Base-by-base conservation (phyloP, 2,329 filamentous ascomycete species). In the Penicillium concentricum region DNA sequence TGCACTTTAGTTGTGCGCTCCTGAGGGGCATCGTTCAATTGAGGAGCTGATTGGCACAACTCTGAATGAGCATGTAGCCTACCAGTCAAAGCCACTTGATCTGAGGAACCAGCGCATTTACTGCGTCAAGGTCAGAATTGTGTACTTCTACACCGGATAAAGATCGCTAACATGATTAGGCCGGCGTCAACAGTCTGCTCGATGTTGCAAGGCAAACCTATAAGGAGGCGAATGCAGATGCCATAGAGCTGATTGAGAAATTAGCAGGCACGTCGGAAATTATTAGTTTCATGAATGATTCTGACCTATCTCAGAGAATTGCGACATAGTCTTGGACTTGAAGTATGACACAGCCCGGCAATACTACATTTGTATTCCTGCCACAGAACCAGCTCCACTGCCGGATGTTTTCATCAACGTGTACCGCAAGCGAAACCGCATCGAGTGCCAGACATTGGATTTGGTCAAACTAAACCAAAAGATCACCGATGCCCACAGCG, bases 121-220 rank as follows among this genome's bases (percentile, higher is more conserved):
- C 76, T 93, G 93, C 22, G 88, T 97, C 32, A 94, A 89, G 77
- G 85, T 87, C 67, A 41, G n/a, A 15, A 3, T 43, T 3, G 5
- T 15, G 7, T 28, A 26, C 9, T 22, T 9, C 35, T 26, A 12
- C 5, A 28, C 9, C 28, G 4, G 5, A 34, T 47, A 24, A 5
- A 9, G 64, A 70, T 32, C 72, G 60, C 43, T 59, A 35, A 63
- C 62, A 45, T 13, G 37, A 5, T 8, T 63, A 90, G 83, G 86
- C 91, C 44, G 90, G 91, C 0, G 86, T 94, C 41, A 92, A 91
- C 65, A 90, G 90, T 2, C 83, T 97, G 55, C 83, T 97, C 4
- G 93, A 97, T 74, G 89, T 97, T 37, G 90, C 91, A 34, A 84
- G 92, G 5, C 88, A 92, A 67, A 91, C 91, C 0, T 97, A 94